A percentile compares a stretch with the other conserved stretches of the same genome.
Evolutionary conservation across 192 early-diverging fungal species (phyloP).

Genomic region (Coemansia sp.): DNA sequence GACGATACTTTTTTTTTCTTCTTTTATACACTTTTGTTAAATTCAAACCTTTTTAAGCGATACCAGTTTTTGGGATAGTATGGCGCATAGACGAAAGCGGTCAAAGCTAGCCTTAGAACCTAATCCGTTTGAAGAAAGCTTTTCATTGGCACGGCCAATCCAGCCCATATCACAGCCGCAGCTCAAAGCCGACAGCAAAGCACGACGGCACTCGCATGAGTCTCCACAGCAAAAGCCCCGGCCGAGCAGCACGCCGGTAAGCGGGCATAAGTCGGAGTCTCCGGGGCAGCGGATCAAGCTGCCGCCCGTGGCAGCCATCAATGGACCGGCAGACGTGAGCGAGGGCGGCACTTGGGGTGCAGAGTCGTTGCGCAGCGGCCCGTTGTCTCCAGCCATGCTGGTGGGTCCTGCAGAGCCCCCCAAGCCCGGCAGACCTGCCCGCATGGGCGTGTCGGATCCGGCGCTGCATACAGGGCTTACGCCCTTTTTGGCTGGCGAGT

Average conservation of each 20-base stretch:
- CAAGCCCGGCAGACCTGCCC: conserved; percentile 5
- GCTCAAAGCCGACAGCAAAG: neutral
- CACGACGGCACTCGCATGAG: neutral
- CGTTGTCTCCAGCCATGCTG: conserved; percentile 76
- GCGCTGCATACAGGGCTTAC: conserved; percentile 45
- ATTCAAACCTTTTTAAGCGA: too few species aligned
- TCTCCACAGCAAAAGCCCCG: neutral
- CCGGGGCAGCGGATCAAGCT: conserved; percentile 50
- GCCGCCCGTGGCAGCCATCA: conserved; percentile 69
- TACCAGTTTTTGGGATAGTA: too few species aligned
- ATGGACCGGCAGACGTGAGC: conserved; percentile 51
- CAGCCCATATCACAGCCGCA: too few species aligned
- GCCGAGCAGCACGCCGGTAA: conserved; percentile 9
- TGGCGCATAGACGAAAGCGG: conserved; percentile 31
- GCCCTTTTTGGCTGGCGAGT: conserved; percentile 34
- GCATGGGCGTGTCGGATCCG: conserved; percentile 32
- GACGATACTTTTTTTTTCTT: too few species aligned
- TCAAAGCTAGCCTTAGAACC: conserved; percentile 77
- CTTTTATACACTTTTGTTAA: too few species aligned
- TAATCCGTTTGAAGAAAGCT: conserved; percentile 84
- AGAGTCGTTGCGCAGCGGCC: conserved; percentile 66
- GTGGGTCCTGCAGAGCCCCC: conserved; percentile 54
- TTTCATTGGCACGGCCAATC: neutral
- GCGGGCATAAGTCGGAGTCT: neutral
- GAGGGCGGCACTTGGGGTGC: conserved; percentile 55